A percentile compares a stretch with the other conserved stretches of the same genome.
These are phyloP conservation scores for Pleurotus tuoliensis DNA, from an alignment of 768 basidiomycete species.

Conservation along the genomic window DNA sequence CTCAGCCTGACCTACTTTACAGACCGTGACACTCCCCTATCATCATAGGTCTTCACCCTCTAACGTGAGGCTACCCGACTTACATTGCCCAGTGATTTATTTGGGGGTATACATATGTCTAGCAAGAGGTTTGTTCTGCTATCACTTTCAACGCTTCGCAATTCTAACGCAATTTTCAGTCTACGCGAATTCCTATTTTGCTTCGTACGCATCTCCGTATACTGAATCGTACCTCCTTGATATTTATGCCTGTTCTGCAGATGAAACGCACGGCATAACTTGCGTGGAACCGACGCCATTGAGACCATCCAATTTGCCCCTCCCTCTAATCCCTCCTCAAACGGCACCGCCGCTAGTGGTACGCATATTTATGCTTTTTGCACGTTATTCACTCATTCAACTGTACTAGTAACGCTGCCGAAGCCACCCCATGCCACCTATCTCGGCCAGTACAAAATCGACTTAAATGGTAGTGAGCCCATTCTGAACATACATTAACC, in stretches of 20 bases:
- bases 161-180: neutral
- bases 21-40: neutral
- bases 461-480: no score
- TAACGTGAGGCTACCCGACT: neutral
- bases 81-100: neutral
- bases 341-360: neutral
- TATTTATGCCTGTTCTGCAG: neutral
- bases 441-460: no score
- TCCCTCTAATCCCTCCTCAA: neutral
- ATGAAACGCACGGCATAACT: neutral
- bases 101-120: neutral
- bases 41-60: neutral
- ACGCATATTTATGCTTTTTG: neutral
- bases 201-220: neutral
- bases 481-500: no score
- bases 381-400: neutral
- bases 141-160: no score
- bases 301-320: neutral
- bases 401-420: no score
- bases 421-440: no score
- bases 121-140: neutral
- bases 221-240: no score
- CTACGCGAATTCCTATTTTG: slow-evolving; percentile 4
- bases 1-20: neutral
- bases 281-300: neutral